Evolutionary conservation across 2,329 filamentous ascomycete species (phyloP).

Genomic region (Pseudogymnoascus sp.): DNA sequence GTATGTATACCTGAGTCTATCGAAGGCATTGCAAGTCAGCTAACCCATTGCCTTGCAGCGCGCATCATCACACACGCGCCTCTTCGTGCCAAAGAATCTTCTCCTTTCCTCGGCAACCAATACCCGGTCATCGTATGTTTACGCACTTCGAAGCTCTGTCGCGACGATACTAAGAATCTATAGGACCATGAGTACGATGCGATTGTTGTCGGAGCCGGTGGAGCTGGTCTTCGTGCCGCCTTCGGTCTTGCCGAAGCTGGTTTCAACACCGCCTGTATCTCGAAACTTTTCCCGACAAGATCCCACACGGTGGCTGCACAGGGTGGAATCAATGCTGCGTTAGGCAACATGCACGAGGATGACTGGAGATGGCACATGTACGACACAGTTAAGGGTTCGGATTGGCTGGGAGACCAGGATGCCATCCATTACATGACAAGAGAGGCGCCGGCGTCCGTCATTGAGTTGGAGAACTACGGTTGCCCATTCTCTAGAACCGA

Average conservation of each 20-base stretch:
- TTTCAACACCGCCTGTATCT: constrained; percentile 84
- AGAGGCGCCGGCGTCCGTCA: constrained; percentile 83
- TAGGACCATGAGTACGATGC: constrained; percentile 98
- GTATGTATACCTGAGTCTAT: constrained; percentile 41
- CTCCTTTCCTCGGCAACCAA: constrained; percentile 76
- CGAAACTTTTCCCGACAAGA: constrained; percentile 79
- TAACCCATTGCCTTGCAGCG: constrained; percentile 42
- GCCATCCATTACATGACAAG: constrained; percentile 98
- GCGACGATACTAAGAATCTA: constrained; percentile 11
- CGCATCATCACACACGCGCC: constrained; percentile 80
- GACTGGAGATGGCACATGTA: constrained; percentile 99
- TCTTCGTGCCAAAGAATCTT: constrained; percentile 87
- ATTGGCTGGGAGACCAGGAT: constrained; percentile 96
- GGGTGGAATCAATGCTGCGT: constrained; percentile 80
- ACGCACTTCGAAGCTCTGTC: neutral
- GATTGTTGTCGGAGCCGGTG: constrained; percentile 81
- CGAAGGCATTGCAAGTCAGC: neutral
- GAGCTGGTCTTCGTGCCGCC: constrained; percentile 72
- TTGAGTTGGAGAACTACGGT: constrained; percentile 95
- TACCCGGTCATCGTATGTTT: constrained; percentile 78
- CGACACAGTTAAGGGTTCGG: constrained; percentile 94
- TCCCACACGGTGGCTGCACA: constrained; percentile 76
- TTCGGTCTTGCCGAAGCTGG: constrained; percentile 83
- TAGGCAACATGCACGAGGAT: constrained; percentile 95
- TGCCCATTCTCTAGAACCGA: constrained; percentile 96